phyloP scores from a whole-genome alignment of 169 alveolate species.

The Babesia divergens region DNA sequence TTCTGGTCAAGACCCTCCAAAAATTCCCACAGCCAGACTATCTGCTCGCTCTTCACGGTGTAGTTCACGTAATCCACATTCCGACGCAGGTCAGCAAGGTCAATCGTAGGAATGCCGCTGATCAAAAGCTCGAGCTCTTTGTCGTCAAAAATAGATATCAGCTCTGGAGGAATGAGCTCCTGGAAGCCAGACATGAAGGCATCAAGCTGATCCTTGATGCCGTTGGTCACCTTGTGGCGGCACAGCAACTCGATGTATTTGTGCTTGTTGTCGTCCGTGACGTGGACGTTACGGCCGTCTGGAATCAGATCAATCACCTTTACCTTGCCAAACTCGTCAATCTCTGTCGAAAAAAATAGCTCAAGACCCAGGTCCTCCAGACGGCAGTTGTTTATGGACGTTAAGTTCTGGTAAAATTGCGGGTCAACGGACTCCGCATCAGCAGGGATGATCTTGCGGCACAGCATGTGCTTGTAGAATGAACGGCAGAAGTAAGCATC shows the following conservation, averaged over 20 bases:
- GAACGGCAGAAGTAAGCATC: constrained; percentile 98
- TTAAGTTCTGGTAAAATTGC: constrained; percentile 91
- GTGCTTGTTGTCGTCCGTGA: constrained; percentile 90
- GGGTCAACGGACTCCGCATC: constrained; percentile 99
- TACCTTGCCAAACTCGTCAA: constrained; percentile 93
- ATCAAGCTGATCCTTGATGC: constrained; percentile 91
- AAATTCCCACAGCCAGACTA: constrained; percentile 93
- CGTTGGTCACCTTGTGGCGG: constrained; percentile 90
- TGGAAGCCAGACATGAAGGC: constrained; percentile 96
- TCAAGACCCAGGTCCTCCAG: constrained; percentile 87
- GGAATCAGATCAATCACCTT: constrained; percentile 92
- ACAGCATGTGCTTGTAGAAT: constrained; percentile 96
- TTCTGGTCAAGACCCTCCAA: constrained; percentile 88
- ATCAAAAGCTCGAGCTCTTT: constrained; percentile 92
- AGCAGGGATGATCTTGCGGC: constrained; percentile 90
- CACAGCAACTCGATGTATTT: constrained; percentile 93
- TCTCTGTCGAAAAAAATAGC: constrained; percentile 85
- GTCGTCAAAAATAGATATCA: constrained; percentile 94
- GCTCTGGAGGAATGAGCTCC: constrained; percentile 93
- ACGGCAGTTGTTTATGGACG: constrained; percentile 90
- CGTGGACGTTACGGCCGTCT: constrained; percentile 89
- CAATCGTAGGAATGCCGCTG: constrained; percentile 98
- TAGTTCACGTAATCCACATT: constrained; percentile 94
- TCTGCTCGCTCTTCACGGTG: constrained; percentile 82
- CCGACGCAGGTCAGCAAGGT: constrained; percentile 91